Base-by-base conservation (phyloP, 208 protist genomes). In the Leishmania aethiopica region DNA sequence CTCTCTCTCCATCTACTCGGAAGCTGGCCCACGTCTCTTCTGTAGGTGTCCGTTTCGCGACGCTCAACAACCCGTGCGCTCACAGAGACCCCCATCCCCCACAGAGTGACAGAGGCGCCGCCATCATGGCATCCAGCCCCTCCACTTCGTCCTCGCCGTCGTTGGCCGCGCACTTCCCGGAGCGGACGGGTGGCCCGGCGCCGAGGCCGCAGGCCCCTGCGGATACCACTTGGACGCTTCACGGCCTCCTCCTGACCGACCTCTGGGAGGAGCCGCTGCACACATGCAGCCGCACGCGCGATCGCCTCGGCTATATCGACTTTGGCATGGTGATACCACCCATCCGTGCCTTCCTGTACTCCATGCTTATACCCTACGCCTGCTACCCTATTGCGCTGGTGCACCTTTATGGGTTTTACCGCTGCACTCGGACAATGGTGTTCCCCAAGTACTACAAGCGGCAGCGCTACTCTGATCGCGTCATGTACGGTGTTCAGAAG, bases 401-500 rank as follows among this genome's bases (percentile, higher is more conserved):
- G 13, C 77, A 93, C 64, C 71, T 90, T 28, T 96, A 93, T 84
- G 95, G 95, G 25, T 98, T 89, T 83, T 94, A 92, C 73, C 93
- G 93, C 70, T 98, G 95, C 78, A 62, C 93, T 45, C 78, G 76
- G 57, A 95, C 93, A 15, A 82, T 95, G 73, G 82, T 93, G 10
- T 83, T 88, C 47, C 95, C 95, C 7, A 95, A 91, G 77, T 93
- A 88, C 77, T 93, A 96, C 84, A 84, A 87, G 40, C 83, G 83
- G 57, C 85, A 96, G 28, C 90, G 89, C 42, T 96, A 96, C 85
- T 89, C 88, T 25, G 86, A 90, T 32, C 90, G 93, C 40, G 91
- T 96, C 40, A 89, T 95, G 86, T 96, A 96, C 84, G 93, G 90
- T 70, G 93, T 96, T 47, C 94, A 97, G 87, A 93, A 92, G 79